Conservation (phyloP, 805 yeast species). For the Yamadazyma takamatsuzukensis region DNA sequence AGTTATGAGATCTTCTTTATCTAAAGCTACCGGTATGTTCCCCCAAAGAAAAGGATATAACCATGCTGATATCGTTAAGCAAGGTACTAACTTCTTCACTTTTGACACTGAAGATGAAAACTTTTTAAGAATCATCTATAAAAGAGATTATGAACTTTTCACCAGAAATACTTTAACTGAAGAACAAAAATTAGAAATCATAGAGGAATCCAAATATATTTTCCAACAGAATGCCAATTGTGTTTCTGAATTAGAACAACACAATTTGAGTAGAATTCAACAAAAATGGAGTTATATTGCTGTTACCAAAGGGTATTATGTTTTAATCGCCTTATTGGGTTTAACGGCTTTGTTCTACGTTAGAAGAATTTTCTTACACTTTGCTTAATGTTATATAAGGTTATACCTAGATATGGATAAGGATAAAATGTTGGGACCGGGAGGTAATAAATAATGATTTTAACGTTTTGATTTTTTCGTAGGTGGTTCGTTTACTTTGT, state of each 20-base stretch:
- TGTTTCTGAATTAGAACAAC: slow-evolving; percentile 62
- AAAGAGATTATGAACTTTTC: slow-evolving; percentile 71
- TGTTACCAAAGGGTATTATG: slow-evolving; percentile 51
- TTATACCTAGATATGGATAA: neutral
- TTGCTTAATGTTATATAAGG: slow-evolving; percentile 7
- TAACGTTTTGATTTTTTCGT: too few relatives aligned
- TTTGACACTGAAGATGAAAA: slow-evolving; percentile 70
- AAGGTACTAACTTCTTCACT: slow-evolving; percentile 69
- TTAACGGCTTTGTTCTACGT: slow-evolving; percentile 30
- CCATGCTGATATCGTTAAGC: slow-evolving; percentile 56
- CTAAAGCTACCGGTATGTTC: slow-evolving; percentile 66
- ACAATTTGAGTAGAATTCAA: slow-evolving; percentile 57
- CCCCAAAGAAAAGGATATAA: slow-evolving; percentile 67
- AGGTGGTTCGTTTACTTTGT: too few relatives aligned
- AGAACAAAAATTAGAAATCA: slow-evolving; percentile 63
- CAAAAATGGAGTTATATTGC: slow-evolving; percentile 52
- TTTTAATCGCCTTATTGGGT: slow-evolving; percentile 26
- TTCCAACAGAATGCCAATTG: slow-evolving; percentile 60
- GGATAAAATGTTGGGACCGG: neutral
- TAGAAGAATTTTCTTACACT: slow-evolving; percentile 26
- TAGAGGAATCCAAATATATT: slow-evolving; percentile 63
- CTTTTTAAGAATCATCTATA: slow-evolving; percentile 60
- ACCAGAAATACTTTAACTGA: slow-evolving; percentile 72
- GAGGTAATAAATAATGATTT: too few relatives aligned
- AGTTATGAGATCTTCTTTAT: slow-evolving; percentile 62